These are phyloP conservation scores for Solanum clarkiae DNA, from an alignment of 257 asterid genomes.

Conservation along the genomic window DNA sequence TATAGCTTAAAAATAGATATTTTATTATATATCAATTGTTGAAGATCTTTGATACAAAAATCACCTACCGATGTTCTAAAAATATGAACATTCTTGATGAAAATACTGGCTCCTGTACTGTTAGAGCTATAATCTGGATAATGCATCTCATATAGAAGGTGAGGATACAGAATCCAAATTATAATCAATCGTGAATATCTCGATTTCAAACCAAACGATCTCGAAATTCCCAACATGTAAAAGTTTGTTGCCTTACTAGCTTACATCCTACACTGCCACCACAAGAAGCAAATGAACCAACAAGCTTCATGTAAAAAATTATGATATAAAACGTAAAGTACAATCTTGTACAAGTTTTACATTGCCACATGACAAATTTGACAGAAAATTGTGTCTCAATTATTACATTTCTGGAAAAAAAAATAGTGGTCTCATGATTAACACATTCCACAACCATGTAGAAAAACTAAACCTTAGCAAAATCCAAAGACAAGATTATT, in stretches of 20 bases:
- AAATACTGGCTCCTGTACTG: no score
- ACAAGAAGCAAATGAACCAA: background rate
- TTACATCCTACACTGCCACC: background rate
- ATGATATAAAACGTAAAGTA: background rate
- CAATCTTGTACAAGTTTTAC: background rate
- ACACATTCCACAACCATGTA: constrained; percentile 7
- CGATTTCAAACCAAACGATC: no score
- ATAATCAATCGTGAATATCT: no score
- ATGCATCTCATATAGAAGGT: no score
- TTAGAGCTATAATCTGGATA: no score
- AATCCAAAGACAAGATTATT: background rate
- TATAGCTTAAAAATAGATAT: no score
- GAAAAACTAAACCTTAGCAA: background rate
- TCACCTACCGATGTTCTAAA: no score
- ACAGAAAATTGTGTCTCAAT: constrained; percentile 19
- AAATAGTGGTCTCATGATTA: background rate
- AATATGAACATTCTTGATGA: no score
- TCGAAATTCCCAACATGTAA: background rate
- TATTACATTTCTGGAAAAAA: background rate
- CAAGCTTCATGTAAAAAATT: background rate
- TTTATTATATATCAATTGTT: no score
- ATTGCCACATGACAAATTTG: constrained; percentile 12
- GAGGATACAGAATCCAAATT: no score
- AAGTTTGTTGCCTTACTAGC: background rate
- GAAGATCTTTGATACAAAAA: no score